Percentiles rank a stretch among this genome's conserved stretches.
Evolutionary conservation across 108 stramenopile species (phyloP).

Genomic region (Craspedostauros australis): DNA sequence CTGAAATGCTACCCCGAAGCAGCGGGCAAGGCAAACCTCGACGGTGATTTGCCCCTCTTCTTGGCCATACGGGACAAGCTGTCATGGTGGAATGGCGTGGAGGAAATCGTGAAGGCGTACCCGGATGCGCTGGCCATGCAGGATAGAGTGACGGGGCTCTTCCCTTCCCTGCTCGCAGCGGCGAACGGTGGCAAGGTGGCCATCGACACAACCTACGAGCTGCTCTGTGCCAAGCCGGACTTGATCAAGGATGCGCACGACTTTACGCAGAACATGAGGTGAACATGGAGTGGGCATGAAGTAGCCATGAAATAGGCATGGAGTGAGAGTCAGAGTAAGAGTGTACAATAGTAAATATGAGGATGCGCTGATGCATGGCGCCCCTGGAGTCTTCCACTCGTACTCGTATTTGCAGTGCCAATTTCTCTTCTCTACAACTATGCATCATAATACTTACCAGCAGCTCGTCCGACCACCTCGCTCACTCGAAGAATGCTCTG

Average conservation of each 20-base stretch:
- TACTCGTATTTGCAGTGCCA: no score
- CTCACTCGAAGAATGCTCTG: no score
- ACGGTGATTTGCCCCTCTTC: constrained; percentile 22
- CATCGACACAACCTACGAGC: constrained; percentile 22
- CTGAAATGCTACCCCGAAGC: constrained; percentile 25
- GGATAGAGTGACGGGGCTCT: constrained; percentile 26
- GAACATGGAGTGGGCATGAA: no score
- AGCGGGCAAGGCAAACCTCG: constrained; percentile 15
- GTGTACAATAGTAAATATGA: no score
- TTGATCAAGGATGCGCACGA: constrained; percentile 7
- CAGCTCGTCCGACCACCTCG: no score
- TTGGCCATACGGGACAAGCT: constrained; percentile 32
- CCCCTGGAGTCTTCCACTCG: no score
- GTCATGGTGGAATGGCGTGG: constrained; percentile 32
- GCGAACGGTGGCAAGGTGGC: constrained; percentile 27
- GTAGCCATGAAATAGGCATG: no score
- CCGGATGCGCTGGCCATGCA: constrained; percentile 4
- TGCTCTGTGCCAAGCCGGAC: constrained; percentile 19
- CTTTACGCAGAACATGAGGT: no score
- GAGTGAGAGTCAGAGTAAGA: no score
- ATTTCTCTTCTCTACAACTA: no score
- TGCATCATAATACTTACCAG: no score
- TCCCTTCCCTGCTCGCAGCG: constrained; percentile 35
- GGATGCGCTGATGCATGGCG: no score
- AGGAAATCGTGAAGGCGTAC: constrained; percentile 14